Conservation (phyloP, 768 basidiomycete genomes). For the Mycena galopus region DNA sequence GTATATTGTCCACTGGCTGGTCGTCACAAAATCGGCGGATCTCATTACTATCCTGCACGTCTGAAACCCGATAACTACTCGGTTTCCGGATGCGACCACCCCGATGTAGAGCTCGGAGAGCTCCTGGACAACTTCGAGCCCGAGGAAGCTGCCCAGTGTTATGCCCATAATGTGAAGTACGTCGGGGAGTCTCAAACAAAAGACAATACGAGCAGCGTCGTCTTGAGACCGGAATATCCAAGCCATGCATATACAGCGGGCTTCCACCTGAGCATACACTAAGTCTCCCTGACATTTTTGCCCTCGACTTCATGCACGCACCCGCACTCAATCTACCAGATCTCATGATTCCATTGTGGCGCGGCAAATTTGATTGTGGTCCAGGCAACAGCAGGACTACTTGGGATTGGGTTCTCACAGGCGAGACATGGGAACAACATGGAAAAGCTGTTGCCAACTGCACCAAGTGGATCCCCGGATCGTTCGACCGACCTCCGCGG, state of each 20-base stretch:
- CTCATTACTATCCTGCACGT: slow-evolving; percentile 41
- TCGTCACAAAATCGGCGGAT: slow-evolving; percentile 30
- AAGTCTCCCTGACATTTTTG: slow-evolving; percentile 10
- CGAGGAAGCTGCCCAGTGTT: slow-evolving; percentile 15
- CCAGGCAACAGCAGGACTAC: slow-evolving; percentile 38
- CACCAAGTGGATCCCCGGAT: background rate
- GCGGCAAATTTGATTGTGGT: slow-evolving; percentile 41
- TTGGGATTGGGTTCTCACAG: slow-evolving; percentile 44
- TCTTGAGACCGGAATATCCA: slow-evolving; percentile 44
- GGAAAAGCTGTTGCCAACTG: background rate
- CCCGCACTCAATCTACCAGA: slow-evolving; percentile 55
- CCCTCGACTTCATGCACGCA: slow-evolving; percentile 49
- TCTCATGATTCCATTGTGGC: slow-evolving; percentile 44
- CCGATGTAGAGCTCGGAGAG: slow-evolving; percentile 36
- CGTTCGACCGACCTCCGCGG: background rate
- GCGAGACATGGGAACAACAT: background rate
- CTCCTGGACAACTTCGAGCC: slow-evolving; percentile 17
- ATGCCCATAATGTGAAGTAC: background rate
- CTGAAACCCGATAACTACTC: slow-evolving; percentile 34
- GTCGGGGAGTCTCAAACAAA: background rate
- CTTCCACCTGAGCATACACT: slow-evolving; percentile 35
- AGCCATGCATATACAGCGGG: slow-evolving; percentile 37
- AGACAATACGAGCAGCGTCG: slow-evolving; percentile 41
- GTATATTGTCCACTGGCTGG: slow-evolving; percentile 40
- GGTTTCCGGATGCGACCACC: slow-evolving; percentile 43